Evolutionary conservation across 176 grass and related monocot genomes (phyloP).

Genomic region (Raddia distichophylla): DNA sequence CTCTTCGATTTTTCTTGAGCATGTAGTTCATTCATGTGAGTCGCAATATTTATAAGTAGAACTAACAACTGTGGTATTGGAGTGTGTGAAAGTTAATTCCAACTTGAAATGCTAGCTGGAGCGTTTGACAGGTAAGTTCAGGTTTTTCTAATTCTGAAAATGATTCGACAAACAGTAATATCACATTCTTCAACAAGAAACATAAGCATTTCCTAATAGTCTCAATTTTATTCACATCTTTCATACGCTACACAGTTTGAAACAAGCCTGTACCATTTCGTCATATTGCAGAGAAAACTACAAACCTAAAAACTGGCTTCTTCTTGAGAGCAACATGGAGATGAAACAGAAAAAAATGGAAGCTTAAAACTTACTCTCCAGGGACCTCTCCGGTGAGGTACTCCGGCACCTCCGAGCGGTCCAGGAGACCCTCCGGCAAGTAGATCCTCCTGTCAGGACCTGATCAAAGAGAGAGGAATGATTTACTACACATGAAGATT

Average conservation of each 20-base stretch:
- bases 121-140: no score
- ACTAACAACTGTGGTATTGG: no score
- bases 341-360: neutral
- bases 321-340: neutral
- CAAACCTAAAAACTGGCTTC: neutral
- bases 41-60: neutral
- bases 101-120: no score
- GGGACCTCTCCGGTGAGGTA: conserved; percentile 95
- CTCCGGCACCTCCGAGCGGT: conserved; percentile 82
- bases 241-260: neutral
- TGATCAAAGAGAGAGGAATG: neutral
- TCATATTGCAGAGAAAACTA: neutral
- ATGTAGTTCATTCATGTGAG: conserved; percentile 11
- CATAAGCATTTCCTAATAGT: neutral
- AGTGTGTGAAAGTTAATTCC: no score
- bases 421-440: conserved; percentile 87
- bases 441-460: conserved; percentile 95
- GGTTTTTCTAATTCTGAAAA: neutral
- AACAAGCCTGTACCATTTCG: neutral
- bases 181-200: neutral
- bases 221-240: neutral
- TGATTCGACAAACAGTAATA: neutral
- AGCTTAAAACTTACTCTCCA: conserved; percentile 78
- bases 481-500: conserved; percentile 5
- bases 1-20: neutral